Conservation (phyloP, 116 monocot species). For the Iris pallida region DNA sequence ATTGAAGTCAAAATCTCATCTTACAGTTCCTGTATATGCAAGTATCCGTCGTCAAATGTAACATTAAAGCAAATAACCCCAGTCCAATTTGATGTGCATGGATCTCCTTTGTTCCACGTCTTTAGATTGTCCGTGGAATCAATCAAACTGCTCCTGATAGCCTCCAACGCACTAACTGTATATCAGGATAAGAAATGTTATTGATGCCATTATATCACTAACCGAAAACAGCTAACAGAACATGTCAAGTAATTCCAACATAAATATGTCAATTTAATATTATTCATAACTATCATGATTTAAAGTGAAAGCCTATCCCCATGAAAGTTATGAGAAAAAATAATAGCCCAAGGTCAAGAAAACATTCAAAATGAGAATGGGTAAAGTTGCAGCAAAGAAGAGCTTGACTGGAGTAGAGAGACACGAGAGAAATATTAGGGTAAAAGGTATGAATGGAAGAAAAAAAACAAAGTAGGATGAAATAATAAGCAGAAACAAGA, state of each 20-base stretch:
- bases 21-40: slow-evolving; percentile 55
- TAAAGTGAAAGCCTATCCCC: not conserved
- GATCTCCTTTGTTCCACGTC: slow-evolving; percentile 43
- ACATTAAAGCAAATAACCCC: slow-evolving; percentile 49
- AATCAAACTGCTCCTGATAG: slow-evolving; percentile 29
- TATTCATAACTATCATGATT: not conserved
- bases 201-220: not conserved
- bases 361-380: not conserved
- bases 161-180: slow-evolving; percentile 44
- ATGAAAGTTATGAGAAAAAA: not conserved
- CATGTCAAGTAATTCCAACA: not conserved
- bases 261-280: not conserved
- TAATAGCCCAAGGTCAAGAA: not conserved
- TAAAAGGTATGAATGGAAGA: too few relatives aligned
- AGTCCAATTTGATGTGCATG: slow-evolving; percentile 52
- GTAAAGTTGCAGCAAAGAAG: not conserved
- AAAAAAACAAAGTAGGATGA: too few relatives aligned
- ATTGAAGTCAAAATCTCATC: slow-evolving; percentile 6
- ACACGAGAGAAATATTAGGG: too few relatives aligned
- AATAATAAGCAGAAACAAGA: too few relatives aligned
- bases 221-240: not conserved
- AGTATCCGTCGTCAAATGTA: slow-evolving; percentile 34
- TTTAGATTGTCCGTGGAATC: slow-evolving; percentile 29
- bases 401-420: not conserved
- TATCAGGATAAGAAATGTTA: slow-evolving; percentile 5